phyloP scores from a whole-genome alignment of 305 asterid species.

The Fraxinus velutina region DNA sequence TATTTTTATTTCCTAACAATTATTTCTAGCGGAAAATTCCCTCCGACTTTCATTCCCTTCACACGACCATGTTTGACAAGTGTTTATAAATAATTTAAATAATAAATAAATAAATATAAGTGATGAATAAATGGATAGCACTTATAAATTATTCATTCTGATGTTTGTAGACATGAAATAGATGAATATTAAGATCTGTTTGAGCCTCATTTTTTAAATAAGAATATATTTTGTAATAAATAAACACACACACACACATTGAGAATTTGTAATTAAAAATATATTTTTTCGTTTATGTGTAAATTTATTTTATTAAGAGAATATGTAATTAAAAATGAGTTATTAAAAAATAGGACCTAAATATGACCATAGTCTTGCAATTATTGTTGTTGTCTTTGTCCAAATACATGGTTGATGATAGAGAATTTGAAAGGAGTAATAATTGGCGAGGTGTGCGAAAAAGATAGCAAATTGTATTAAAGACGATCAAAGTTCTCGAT shows the following conservation, averaged over 20 bases:
- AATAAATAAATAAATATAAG: neutral
- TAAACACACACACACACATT: too few relatives aligned
- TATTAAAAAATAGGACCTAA: neutral
- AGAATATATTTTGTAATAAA: too few relatives aligned
- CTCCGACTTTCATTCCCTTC: neutral
- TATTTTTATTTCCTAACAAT: neutral
- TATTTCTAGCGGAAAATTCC: neutral
- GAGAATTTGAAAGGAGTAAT: neutral
- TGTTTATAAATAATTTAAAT: too few relatives aligned
- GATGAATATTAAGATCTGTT: too few relatives aligned
- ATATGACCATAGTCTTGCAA: neutral
- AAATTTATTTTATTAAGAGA: too few relatives aligned
- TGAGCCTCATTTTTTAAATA: too few relatives aligned
- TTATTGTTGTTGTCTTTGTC: neutral
- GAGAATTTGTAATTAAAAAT: too few relatives aligned
- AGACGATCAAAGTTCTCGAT: neutral
- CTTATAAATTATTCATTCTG: too few relatives aligned
- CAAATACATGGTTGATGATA: neutral
- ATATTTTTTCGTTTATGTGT: too few relatives aligned
- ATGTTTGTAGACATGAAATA: too few relatives aligned
- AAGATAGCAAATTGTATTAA: neutral
- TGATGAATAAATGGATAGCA: too few relatives aligned
- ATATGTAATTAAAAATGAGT: too few relatives aligned
- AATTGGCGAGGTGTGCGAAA: neutral
- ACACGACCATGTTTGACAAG: neutral